phyloP scores from a whole-genome alignment of 2,329 filamentous ascomycete species.

The Amesomyces nigricolor region DNA sequence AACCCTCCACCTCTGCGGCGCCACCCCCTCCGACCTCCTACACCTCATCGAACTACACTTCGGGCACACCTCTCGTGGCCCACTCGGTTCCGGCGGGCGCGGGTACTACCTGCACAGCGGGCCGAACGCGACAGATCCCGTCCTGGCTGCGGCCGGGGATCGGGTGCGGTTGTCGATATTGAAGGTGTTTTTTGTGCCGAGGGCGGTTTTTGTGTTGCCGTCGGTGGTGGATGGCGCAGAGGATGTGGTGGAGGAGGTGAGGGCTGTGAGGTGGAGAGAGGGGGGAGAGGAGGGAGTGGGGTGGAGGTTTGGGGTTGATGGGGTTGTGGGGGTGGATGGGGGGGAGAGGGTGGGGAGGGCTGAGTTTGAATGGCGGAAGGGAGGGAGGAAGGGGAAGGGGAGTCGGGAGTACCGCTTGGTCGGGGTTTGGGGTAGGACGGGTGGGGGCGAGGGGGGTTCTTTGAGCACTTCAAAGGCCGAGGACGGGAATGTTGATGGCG shows the following conservation, averaged over 20 bases:
- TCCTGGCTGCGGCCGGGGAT: conserved; percentile 16
- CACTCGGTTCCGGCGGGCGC: conserved; percentile 12
- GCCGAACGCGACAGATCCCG: conserved; percentile 2
- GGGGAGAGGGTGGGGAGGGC: not conserved
- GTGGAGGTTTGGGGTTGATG: conserved; percentile 13
- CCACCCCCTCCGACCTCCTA: conserved; percentile 6
- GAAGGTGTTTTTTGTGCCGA: conserved; percentile 1
- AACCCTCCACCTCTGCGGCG: conserved; percentile 15
- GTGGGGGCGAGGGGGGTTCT: not conserved
- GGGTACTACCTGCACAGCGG: conserved; percentile 19
- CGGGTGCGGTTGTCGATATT: conserved; percentile 2
- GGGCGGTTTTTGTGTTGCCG: conserved; percentile 9
- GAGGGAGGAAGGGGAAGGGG: not conserved
- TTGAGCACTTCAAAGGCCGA: not conserved
- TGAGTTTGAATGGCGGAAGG: conserved; percentile 15
- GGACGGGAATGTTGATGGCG: not conserved
- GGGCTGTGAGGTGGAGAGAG: not conserved
- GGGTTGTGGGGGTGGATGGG: not conserved
- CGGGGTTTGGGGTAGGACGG: too few relatives aligned
- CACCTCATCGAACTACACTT: conserved; percentile 16
- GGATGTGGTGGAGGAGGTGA: conserved; percentile 12
- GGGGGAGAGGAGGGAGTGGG: conserved; percentile 1
- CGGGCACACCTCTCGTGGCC: conserved; percentile 11
- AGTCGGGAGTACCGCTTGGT: not conserved
- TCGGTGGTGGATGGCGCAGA: not conserved